Evolutionary conservation across 352 stramenopile genomes (phyloP), one percentile per base, ranked within the genome.

Genomic region (Phytophthora sp.): DNA sequence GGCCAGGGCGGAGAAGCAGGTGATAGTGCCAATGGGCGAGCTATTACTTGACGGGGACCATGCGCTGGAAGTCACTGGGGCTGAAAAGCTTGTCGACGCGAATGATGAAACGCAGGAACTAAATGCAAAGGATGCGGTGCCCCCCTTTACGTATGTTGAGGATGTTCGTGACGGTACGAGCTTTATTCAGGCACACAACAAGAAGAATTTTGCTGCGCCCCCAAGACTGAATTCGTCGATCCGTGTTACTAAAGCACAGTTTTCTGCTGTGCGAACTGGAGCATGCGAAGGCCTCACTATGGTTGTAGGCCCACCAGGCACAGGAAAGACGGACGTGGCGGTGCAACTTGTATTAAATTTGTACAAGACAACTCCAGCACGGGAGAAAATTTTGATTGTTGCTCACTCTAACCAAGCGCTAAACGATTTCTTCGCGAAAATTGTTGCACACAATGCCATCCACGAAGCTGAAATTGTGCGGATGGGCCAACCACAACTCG

Each of bases 381-480:
- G 72, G 3, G 85, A 99, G 56, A 89, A 97, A 54, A 97, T 97
- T 12, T 69, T 99, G 12, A 72, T 99, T 30, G 84, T 99, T 26
- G 97, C 96, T 18, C 94, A 98, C 70, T 98, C 91, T 20, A 98
- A 98, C 69, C 85, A 95, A 51, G 94, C 97, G 0, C 69, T 99
- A 3, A 97, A 99, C 61, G 90, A 98, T 66, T 89, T 99, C 45
- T 97, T 99, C 62, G 72, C 84, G 17, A 98, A 98, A 65, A 82
- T 99, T 26, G 79, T 97, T 66, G 72, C 82, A 17, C 75, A 80
- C 49, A 83, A 97, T 53, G 67, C 88, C 43, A 73, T 97, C 12
- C 62, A 87, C 38, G 74, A 82, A 28, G 65, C 87, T 11, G 92
- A 98, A 62, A 78, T 99, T 43, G 81, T 99, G 24, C 88, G 96